Evolutionary conservation across 192 early-diverging fungal species (phyloP), one percentile per base, ranked within the genome.

Genomic region (Umbelopsis isabellina): DNA sequence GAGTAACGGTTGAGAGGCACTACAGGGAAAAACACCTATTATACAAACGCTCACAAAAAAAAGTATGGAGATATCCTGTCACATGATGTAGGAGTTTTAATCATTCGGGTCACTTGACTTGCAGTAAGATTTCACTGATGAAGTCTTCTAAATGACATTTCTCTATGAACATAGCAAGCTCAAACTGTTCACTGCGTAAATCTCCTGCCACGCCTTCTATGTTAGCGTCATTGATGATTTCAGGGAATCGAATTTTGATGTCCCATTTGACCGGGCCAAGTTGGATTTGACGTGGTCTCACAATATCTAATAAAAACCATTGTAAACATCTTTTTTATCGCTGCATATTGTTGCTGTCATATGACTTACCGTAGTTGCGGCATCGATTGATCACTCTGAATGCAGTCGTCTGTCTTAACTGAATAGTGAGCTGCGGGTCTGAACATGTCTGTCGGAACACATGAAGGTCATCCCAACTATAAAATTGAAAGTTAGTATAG

Each of bases 41-140:
- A 61, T 18, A 61, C 23, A 58, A 58, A n/a, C 55, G 33, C 55
- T 9, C 55, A 61, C 25, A 33, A 33, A 33, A 61, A 61, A 61
- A 61, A 61, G 21, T 30, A 18, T 12, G 25, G 18, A 61, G 13
- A 35, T 35, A 30, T 18, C 15, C 18, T 61, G 55, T 61, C 55
- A 61, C 55, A 61, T 61, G 55, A 61, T 61, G 55, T 61, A 61
- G 55, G 55, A 61, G 23, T 61, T 35, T 61, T 27, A 61, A 61
- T 35, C 18, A 30, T 30, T 30, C 18, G 25, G 55, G 33, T 61
- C 55, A 61, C 55, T 61, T 61, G 55, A 61, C 55, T 35, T 35
- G 55, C 27, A 35, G 13, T 12, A 27, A 33, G 25, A 61, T 61
- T 61, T 61, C 55, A 61, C 15, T 35, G 55, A 61, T 25, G 27